Evolutionary conservation across 2,329 filamentous ascomycete genomes (phyloP).

Genomic region (Neofusicoccum sp.): DNA sequence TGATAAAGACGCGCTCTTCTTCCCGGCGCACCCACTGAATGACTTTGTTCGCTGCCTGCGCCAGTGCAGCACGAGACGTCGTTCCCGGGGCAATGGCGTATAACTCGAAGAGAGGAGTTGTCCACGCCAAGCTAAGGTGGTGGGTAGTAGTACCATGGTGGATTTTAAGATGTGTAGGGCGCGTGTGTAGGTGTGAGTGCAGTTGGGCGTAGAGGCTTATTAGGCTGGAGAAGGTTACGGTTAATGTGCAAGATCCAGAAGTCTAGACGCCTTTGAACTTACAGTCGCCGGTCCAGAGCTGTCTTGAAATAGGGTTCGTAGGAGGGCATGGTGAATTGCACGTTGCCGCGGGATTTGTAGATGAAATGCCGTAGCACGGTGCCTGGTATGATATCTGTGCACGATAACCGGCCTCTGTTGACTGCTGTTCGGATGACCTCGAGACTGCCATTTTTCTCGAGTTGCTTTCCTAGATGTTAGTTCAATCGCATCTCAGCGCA

Average conservation of each 20-base stretch:
- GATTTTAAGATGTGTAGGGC: conserved; percentile 81
- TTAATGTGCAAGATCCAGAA: neutral
- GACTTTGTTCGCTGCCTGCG: conserved; percentile 82
- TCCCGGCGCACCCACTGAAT: conserved; percentile 89
- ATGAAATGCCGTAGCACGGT: conserved; percentile 85
- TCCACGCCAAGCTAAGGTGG: conserved; percentile 79
- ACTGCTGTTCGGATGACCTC: conserved; percentile 71
- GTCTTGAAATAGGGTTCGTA: conserved; percentile 66
- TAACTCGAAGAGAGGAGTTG: conserved; percentile 86
- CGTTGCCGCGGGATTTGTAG: conserved; percentile 91
- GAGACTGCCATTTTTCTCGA: conserved; percentile 74
- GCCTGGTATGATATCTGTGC: conserved; percentile 75
- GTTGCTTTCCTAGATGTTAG: conserved; percentile 51
- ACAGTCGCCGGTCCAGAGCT: conserved; percentile 62
- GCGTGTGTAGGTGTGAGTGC: conserved; percentile 80
- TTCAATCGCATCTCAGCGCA: neutral
- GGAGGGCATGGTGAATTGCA: conserved; percentile 92
- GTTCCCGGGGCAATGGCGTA: conserved; percentile 88
- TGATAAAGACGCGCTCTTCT: conserved; percentile 92
- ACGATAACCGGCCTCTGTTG: conserved; percentile 65
- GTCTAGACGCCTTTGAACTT: conserved; percentile 20
- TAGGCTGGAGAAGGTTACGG: conserved; percentile 47
- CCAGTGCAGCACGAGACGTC: conserved; percentile 62
- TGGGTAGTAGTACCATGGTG: conserved; percentile 72
- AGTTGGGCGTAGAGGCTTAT: conserved; percentile 83